A percentile compares a stretch with the other conserved stretches of the same genome.
Conservation (phyloP, 2,329 filamentous ascomycete species). For the Hymenoscyphus repandus region DNA sequence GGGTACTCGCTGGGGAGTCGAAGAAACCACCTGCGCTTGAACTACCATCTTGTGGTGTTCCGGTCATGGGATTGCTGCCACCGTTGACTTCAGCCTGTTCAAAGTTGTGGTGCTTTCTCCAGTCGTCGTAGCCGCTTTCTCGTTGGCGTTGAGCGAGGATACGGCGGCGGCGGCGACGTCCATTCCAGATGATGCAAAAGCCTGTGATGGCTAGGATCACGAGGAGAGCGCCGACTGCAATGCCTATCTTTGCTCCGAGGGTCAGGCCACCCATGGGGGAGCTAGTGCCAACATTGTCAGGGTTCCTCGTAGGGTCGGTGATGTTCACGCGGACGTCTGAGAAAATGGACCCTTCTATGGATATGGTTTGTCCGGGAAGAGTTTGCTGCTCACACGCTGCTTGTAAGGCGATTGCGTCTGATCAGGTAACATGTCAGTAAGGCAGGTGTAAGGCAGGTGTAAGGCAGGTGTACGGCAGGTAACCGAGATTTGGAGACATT, state of each 20-base stretch:
- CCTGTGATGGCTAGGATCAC: constrained; percentile 44
- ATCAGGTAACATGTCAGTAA: constrained; percentile 19
- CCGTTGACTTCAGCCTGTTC: background rate
- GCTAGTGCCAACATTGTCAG: constrained; percentile 17
- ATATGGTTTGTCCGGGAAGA: constrained; percentile 40
- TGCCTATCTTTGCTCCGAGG: constrained; percentile 52
- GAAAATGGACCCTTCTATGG: constrained; percentile 48
- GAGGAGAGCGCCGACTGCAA: constrained; percentile 47
- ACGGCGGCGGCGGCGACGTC: constrained; percentile 48
- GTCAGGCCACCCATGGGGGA: constrained; percentile 38
- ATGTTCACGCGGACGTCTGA: constrained; percentile 43
- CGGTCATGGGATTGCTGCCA: constrained; percentile 24
- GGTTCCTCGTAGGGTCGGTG: constrained; percentile 41
- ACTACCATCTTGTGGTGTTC: constrained; percentile 23
- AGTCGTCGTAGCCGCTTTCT: constrained; percentile 22
- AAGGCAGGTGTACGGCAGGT: no score
- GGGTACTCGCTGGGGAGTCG: constrained; percentile 51
- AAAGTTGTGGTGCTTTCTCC: constrained; percentile 15
- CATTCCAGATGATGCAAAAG: constrained; percentile 50
- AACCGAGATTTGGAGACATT: no score
- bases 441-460: no score
- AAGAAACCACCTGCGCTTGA: constrained; percentile 32
- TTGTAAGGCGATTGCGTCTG: constrained; percentile 46
- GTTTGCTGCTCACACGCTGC: constrained; percentile 53
- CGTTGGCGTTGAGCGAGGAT: constrained; percentile 40